Conservation (phyloP, 768 basidiomycete species). For the Mycena indigotica region DNA sequence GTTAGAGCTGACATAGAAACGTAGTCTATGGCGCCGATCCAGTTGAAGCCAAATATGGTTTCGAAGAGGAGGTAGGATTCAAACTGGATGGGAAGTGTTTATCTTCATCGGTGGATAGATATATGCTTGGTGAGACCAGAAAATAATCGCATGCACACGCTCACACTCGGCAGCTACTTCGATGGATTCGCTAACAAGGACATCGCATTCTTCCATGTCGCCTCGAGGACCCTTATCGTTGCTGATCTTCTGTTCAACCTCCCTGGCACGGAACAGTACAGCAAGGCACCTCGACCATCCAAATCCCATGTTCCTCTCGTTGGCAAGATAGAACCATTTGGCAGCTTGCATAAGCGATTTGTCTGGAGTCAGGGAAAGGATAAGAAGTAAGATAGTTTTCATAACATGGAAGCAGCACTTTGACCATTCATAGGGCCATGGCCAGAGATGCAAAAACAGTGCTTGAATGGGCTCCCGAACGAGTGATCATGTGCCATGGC, state of each 20-base stretch:
- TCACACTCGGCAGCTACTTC: slow-evolving; percentile 54
- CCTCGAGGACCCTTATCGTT: slow-evolving; percentile 71
- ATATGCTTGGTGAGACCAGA: slow-evolving; percentile 46
- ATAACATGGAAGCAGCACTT: background rate
- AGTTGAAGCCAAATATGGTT: slow-evolving; percentile 69
- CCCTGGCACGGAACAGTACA: slow-evolving; percentile 73
- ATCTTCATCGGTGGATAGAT: slow-evolving; percentile 34
- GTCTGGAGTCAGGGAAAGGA: slow-evolving; percentile 39
- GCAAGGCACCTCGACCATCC: slow-evolving; percentile 39
- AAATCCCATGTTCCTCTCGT: slow-evolving; percentile 27
- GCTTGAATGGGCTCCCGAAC: slow-evolving; percentile 70
- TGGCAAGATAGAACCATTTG: slow-evolving; percentile 37
- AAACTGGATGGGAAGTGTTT: too few species aligned
- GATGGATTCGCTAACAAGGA: slow-evolving; percentile 76
- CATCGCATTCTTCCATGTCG: slow-evolving; percentile 76
- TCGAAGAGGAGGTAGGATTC: slow-evolving; percentile 66
- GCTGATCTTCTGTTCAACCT: slow-evolving; percentile 87
- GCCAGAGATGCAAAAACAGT: slow-evolving; percentile 64
- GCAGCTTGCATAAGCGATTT: slow-evolving; percentile 37
- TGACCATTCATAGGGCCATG: slow-evolving; percentile 47
- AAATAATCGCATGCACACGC: background rate
- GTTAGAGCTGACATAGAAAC: background rate
- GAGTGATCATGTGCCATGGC: slow-evolving; percentile 74
- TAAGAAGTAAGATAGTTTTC: slow-evolving; percentile 38
- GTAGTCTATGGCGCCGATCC: slow-evolving; percentile 66